Conservation (phyloP, 495 filamentous ascomycete species). For the Hypoxylon subgilvum region DNA sequence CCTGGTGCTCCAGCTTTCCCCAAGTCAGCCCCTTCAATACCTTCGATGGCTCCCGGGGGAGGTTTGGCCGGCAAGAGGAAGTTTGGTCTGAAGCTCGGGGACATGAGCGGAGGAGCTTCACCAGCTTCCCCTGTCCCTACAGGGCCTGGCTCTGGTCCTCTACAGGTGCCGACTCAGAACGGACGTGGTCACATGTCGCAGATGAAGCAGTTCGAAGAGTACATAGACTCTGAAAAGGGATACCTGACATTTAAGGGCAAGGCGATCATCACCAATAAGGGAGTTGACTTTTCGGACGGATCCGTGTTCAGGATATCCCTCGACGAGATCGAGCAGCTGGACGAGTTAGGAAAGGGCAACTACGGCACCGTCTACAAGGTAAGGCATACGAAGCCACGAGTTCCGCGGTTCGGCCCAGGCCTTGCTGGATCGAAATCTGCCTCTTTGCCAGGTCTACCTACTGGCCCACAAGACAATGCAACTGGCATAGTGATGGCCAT, state of each 20-base stretch:
- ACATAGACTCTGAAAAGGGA: slow-evolving; percentile 88
- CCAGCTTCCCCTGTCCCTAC: slow-evolving; percentile 25
- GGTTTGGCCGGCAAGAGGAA: slow-evolving; percentile 40
- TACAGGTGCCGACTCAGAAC: slow-evolving; percentile 37
- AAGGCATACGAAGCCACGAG: slow-evolving; percentile 77
- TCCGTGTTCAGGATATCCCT: slow-evolving; percentile 92
- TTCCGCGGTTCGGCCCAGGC: slow-evolving; percentile 80
- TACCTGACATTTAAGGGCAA: slow-evolving; percentile 93
- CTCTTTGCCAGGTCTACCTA: slow-evolving; percentile 41
- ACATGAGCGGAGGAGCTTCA: slow-evolving; percentile 40
- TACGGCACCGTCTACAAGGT: slow-evolving; percentile 99
- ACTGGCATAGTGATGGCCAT: slow-evolving; percentile 93
- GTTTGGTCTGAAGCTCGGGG: slow-evolving; percentile 51
- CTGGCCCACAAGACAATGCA: slow-evolving; percentile 42
- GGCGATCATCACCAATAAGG: slow-evolving; percentile 82
- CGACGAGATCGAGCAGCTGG: slow-evolving; percentile 92
- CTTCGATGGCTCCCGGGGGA: slow-evolving; percentile 16
- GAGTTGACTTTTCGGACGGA: slow-evolving; percentile 89
- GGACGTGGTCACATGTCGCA: slow-evolving; percentile 62
- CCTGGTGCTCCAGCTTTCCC: slow-evolving; percentile 51
- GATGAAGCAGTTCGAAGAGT: slow-evolving; percentile 90
- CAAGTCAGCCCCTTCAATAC: slow-evolving; percentile 56
- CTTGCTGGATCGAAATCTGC: slow-evolving; percentile 63
- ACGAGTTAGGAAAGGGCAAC: slow-evolving; percentile 97
- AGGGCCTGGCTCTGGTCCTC: background rate